A percentile compares a stretch with the other conserved stretches of the same genome.
Conservation (phyloP, 352 stramenopile species). For the Globisporangium polare region DNA sequence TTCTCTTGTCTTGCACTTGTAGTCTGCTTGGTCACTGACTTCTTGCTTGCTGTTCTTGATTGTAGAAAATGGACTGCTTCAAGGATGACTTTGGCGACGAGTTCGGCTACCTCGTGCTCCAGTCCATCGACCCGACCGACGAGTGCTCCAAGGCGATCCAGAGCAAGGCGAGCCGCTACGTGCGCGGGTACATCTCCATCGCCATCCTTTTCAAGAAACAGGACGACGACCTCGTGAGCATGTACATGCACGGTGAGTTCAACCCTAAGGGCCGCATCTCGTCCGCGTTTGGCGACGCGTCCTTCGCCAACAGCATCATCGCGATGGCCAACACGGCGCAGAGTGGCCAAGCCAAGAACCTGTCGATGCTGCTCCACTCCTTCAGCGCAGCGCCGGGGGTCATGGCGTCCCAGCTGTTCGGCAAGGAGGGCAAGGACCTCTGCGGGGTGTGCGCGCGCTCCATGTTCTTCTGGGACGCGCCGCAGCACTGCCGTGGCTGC, state of each 20-base stretch:
- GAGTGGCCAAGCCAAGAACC: slow-evolving; percentile 71
- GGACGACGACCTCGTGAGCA: slow-evolving; percentile 51
- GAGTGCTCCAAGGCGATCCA: slow-evolving; percentile 18
- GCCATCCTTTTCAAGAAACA: slow-evolving; percentile 58
- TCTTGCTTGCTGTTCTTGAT: slow-evolving; percentile 2
- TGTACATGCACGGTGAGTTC: slow-evolving; percentile 69
- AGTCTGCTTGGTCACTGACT: background rate
- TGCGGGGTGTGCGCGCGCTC: slow-evolving; percentile 53
- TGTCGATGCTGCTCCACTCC: slow-evolving; percentile 52
- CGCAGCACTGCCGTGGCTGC: slow-evolving; percentile 57
- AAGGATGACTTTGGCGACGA: slow-evolving; percentile 61
- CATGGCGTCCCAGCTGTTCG: slow-evolving; percentile 5
- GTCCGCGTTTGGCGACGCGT: slow-evolving; percentile 44
- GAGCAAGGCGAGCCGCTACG: slow-evolving; percentile 24
- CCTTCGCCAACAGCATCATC: slow-evolving; percentile 55
- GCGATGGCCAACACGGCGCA: slow-evolving; percentile 59
- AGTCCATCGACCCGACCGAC: slow-evolving; percentile 54
- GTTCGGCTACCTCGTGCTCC: slow-evolving; percentile 61
- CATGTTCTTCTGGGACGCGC: slow-evolving; percentile 65
- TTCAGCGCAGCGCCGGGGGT: slow-evolving; percentile 3
- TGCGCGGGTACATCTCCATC: slow-evolving; percentile 63
- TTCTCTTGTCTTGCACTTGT: background rate
- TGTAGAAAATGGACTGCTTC: slow-evolving; percentile 58
- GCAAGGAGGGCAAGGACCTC: slow-evolving; percentile 21
- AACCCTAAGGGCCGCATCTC: slow-evolving; percentile 52